Percentiles rank a stretch among this genome's conserved stretches.
Conservation (phyloP, 2,329 filamentous ascomycete species). For the Phialophora chinensis region DNA sequence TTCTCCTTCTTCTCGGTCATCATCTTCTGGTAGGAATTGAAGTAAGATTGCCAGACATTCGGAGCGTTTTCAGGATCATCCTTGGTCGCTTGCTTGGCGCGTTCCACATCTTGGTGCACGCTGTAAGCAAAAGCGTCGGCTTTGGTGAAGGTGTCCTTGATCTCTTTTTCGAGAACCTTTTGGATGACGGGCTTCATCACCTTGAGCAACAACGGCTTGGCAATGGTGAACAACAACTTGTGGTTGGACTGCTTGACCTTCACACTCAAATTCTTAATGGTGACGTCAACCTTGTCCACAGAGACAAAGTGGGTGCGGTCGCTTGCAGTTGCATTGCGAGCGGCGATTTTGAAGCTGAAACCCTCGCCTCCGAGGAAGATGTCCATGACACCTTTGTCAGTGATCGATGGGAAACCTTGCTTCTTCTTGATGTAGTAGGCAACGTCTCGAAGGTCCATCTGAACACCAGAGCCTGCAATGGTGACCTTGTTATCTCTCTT, state of each 20-base stretch:
- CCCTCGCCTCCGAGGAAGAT: slow-evolving; percentile 85
- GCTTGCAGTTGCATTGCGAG: slow-evolving; percentile 77
- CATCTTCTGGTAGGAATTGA: slow-evolving; percentile 74
- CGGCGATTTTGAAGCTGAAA: slow-evolving; percentile 88
- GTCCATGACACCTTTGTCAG: slow-evolving; percentile 86
- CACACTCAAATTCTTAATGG: slow-evolving; percentile 80
- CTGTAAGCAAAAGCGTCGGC: slow-evolving; percentile 75
- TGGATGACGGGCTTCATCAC: slow-evolving; percentile 82
- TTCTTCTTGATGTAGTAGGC: slow-evolving; percentile 96
- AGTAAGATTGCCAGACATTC: slow-evolving; percentile 88
- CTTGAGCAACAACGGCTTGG: slow-evolving; percentile 86
- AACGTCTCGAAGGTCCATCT: slow-evolving; percentile 87
- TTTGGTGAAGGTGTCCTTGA: slow-evolving; percentile 80
- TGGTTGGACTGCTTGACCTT: slow-evolving; percentile 95
- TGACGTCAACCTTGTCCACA: slow-evolving; percentile 84
- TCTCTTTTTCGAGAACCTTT: slow-evolving; percentile 86
- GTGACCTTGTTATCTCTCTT: slow-evolving; percentile 83
- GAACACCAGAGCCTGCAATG: slow-evolving; percentile 84
- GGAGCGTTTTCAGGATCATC: slow-evolving; percentile 73
- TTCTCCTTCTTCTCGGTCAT: slow-evolving; percentile 78
- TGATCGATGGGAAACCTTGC: slow-evolving; percentile 86
- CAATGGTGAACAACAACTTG: slow-evolving; percentile 83
- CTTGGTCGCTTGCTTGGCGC: slow-evolving; percentile 68
- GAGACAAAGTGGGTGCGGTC: slow-evolving; percentile 90
- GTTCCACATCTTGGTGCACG: slow-evolving; percentile 82